Evolutionary conservation across 345 rosid genomes (phyloP).

Genomic region (Populus deltoides): DNA sequence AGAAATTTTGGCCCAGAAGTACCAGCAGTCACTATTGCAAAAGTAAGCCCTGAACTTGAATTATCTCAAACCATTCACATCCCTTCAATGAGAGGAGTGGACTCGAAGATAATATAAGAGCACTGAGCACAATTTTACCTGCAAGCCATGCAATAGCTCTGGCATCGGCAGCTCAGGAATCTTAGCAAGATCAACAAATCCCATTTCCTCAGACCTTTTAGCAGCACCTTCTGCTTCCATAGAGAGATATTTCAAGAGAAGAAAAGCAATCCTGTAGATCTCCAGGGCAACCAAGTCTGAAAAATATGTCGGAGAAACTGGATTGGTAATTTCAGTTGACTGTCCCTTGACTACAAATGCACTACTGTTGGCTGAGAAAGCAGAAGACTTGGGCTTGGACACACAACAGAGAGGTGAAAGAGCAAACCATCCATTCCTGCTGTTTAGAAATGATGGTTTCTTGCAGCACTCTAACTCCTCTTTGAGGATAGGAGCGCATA

Average conservation of each 20-base stretch:
- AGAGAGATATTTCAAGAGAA: slow-evolving; percentile 73
- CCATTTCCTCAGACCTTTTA: slow-evolving; percentile 80
- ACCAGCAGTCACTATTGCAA: background rate
- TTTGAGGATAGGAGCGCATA: slow-evolving; percentile 60
- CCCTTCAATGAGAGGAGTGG: background rate
- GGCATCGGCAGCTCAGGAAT: slow-evolving; percentile 98
- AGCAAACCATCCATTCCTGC: slow-evolving; percentile 82
- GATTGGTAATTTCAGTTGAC: slow-evolving; percentile 31
- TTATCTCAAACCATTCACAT: background rate
- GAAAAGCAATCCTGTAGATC: slow-evolving; percentile 72
- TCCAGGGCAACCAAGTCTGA: slow-evolving; percentile 80
- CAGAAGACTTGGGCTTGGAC: slow-evolving; percentile 37
- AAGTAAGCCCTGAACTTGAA: background rate
- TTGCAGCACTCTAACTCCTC: slow-evolving; percentile 65
- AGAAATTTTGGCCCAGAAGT: background rate
- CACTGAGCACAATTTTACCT: slow-evolving; percentile 42
- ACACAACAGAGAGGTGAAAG: slow-evolving; percentile 65
- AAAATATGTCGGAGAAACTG: slow-evolving; percentile 54
- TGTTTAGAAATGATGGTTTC: slow-evolving; percentile 54
- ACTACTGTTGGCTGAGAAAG: slow-evolving; percentile 37
- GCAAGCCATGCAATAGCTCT: slow-evolving; percentile 81
- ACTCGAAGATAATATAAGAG: background rate
- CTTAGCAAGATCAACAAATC: slow-evolving; percentile 76
- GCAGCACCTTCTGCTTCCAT: slow-evolving; percentile 81
- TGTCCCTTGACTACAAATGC: slow-evolving; percentile 54